Evolutionary conservation across 345 rosid genomes (phyloP).

Genomic region (Rhizophora apiculata): DNA sequence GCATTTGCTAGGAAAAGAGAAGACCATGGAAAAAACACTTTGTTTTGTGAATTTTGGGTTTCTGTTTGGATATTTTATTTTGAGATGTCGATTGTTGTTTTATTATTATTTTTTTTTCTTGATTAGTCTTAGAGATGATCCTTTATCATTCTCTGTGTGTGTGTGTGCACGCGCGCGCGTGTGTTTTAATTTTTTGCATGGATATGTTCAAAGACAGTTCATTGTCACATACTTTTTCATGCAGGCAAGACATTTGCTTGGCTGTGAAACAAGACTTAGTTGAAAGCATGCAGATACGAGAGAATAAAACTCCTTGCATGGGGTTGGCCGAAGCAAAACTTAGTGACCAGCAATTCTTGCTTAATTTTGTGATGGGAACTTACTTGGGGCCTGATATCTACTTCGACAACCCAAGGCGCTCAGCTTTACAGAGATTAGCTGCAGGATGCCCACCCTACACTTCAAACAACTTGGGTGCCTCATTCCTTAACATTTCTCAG

Average conservation of each 20-base stretch:
- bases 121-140: too few species aligned
- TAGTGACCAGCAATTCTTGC: constrained; percentile 47
- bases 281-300: constrained; percentile 17
- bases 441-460: constrained; percentile 48
- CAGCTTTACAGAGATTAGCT: constrained; percentile 50
- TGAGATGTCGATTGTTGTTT: too few species aligned
- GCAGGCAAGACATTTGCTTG: constrained; percentile 1
- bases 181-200: too few species aligned
- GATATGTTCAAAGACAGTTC: neutral
- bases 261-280: neutral
- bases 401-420: constrained; percentile 57
- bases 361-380: constrained; percentile 50
- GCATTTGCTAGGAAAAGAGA: too few species aligned
- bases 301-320: constrained; percentile 21
- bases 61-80: too few species aligned
- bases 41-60: too few species aligned
- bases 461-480: constrained; percentile 43
- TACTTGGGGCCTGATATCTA: constrained; percentile 67
- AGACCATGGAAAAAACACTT: too few species aligned
- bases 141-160: too few species aligned
- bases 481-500: constrained; percentile 44
- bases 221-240: neutral
- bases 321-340: constrained; percentile 15
- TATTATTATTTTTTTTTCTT: too few species aligned
- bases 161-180: too few species aligned